These are phyloP conservation scores for Coemansia pectinata DNA, from an alignment of 192 early-diverging fungal genomes.

Conservation along the genomic window DNA sequence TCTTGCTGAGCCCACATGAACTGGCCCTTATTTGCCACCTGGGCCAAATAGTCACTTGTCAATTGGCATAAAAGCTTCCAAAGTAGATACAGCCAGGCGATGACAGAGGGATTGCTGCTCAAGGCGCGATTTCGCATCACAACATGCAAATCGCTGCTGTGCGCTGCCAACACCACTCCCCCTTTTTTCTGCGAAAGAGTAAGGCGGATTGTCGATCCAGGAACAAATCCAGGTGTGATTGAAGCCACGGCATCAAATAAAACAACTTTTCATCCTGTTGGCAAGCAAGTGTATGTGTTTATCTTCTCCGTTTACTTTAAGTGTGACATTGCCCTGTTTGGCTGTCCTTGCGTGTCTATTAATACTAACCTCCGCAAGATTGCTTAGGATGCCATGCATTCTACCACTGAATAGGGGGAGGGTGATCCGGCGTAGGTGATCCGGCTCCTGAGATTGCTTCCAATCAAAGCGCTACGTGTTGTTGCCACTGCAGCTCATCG, in stretches of 20 bases:
- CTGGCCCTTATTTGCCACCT: background rate
- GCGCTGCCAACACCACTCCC: background rate
- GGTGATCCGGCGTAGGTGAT: background rate
- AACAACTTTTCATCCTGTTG: constrained; percentile 7
- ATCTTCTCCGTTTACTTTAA: background rate
- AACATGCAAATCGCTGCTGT: constrained; percentile 6
- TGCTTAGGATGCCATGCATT: background rate
- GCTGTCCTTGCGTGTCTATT: background rate
- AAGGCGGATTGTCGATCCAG: constrained; percentile 1
- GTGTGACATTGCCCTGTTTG: background rate
- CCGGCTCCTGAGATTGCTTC: background rate
- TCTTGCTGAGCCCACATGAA: background rate
- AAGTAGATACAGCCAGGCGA: background rate
- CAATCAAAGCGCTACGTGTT: constrained; percentile 1
- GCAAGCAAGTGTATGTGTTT: background rate
- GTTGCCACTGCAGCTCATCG: background rate
- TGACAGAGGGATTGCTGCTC: background rate
- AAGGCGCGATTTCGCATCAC: constrained; percentile 1
- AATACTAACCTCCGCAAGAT: background rate
- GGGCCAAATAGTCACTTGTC: background rate
- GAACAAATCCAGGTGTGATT: background rate
- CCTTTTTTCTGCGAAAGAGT: background rate
- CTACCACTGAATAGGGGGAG: background rate
- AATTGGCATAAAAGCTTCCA: background rate
- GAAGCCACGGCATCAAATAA: background rate